A percentile compares a stretch with the other conserved stretches of the same genome.
Conservation (phyloP, 306 rosid species). For the Medicago arabica region DNA sequence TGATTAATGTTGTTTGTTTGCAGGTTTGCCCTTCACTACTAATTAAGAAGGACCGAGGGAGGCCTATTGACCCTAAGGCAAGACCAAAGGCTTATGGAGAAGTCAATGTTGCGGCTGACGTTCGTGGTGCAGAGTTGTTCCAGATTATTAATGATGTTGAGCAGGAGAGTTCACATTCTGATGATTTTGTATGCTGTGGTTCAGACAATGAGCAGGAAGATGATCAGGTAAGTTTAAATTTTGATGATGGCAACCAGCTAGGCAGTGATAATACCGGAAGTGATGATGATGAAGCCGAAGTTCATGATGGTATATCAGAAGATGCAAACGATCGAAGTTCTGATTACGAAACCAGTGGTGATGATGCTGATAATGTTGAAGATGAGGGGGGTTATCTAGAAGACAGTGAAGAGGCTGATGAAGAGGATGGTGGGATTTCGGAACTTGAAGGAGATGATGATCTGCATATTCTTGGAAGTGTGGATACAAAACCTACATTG, state of each 20-base stretch:
- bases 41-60: constrained; percentile 92
- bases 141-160: constrained; percentile 44
- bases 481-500: constrained; percentile 42
- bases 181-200: constrained; percentile 50
- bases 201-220: constrained; percentile 56
- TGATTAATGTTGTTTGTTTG: constrained; percentile 41
- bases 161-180: constrained; percentile 47
- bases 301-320: constrained; percentile 43
- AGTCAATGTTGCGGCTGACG: constrained; percentile 57
- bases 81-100: constrained; percentile 90
- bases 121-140: constrained; percentile 80
- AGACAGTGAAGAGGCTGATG: constrained; percentile 43
- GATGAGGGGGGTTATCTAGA: constrained; percentile 46
- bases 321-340: constrained; percentile 40
- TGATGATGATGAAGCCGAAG: constrained; percentile 52
- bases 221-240: constrained; percentile 49
- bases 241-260: constrained; percentile 53
- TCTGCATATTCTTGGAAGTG: constrained; percentile 27
- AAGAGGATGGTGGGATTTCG: constrained; percentile 47
- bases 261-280: constrained; percentile 36
- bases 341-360: constrained; percentile 32
- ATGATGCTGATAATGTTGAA: constrained; percentile 14
- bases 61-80: constrained; percentile 71
- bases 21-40: constrained; percentile 89
- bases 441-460: constrained; percentile 45